phyloP scores from a whole-genome alignment of 129 eudicot species.

The Flaveria bidentis region DNA sequence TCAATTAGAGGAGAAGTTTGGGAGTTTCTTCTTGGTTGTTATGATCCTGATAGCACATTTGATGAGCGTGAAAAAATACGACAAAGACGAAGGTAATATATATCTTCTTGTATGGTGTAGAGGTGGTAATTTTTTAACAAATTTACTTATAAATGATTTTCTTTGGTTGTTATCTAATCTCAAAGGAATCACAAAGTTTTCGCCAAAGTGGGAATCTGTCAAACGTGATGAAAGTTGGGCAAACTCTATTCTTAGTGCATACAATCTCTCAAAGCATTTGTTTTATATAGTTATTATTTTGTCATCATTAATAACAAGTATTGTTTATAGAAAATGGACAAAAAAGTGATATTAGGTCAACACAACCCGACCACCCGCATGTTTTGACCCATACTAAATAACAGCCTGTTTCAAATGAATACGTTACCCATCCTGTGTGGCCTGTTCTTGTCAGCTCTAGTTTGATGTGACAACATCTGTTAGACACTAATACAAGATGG shows the following conservation, averaged over 20 bases:
- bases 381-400: neutral
- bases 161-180: neutral
- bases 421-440: neutral
- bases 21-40: constrained; percentile 95
- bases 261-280: neutral
- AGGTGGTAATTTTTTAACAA: neutral
- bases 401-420: neutral
- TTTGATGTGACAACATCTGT: neutral
- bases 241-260: neutral
- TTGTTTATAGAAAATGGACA: neutral
- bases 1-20: constrained; percentile 97
- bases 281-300: neutral
- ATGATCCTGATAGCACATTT: constrained; percentile 79
- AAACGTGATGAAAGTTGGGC: neutral
- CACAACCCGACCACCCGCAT: neutral
- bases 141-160: neutral
- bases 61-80: constrained; percentile 86
- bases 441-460: neutral
- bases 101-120: neutral
- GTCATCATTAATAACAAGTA: neutral
- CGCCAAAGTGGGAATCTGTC: neutral
- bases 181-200: neutral
- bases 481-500: constrained; percentile 1
- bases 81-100: constrained; percentile 63
- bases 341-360: neutral